These are phyloP conservation scores for Hysterangium stoloniferum DNA, from an alignment of 768 basidiomycete species.

Conservation along the genomic window DNA sequence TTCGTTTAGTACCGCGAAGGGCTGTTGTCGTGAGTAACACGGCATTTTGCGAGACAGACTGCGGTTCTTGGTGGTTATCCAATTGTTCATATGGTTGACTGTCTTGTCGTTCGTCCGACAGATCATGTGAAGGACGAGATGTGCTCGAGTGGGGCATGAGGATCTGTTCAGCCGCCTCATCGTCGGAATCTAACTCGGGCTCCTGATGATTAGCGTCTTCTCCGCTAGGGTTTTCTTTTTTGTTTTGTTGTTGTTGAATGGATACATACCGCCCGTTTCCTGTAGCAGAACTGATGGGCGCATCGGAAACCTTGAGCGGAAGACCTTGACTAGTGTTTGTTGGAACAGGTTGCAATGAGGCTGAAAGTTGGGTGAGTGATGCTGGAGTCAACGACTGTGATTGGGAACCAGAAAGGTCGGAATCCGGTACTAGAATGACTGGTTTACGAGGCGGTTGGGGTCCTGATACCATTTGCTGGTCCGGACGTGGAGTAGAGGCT, in stretches of 20 bases:
- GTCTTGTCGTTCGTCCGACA: too few species aligned
- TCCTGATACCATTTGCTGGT: too few species aligned
- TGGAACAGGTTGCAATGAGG: constrained; percentile 25
- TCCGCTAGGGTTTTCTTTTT: background rate
- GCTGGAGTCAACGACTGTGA: constrained; percentile 20
- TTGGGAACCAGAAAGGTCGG: constrained; percentile 42
- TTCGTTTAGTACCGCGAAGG: too few species aligned
- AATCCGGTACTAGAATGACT: constrained; percentile 47
- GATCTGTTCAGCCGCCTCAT: constrained; percentile 1
- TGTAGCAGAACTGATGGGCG: too few species aligned
- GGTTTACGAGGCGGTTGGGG: constrained; percentile 27
- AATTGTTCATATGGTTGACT: too few species aligned
- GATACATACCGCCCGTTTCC: too few species aligned
- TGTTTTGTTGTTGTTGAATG: too few species aligned
- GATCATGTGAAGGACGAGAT: too few species aligned
- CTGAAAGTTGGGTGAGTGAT: constrained; percentile 21
- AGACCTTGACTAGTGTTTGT: background rate
- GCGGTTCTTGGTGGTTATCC: too few species aligned
- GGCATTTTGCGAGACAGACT: too few species aligned
- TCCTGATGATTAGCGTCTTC: constrained; percentile 6
- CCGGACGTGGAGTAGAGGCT: background rate
- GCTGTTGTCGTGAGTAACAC: too few species aligned
- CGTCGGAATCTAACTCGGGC: background rate
- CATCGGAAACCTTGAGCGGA: background rate
- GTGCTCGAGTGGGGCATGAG: too few species aligned